phyloP scores from a whole-genome alignment of 805 yeast genomes.

The Wickerhamiella vanderwaltii region DNA sequence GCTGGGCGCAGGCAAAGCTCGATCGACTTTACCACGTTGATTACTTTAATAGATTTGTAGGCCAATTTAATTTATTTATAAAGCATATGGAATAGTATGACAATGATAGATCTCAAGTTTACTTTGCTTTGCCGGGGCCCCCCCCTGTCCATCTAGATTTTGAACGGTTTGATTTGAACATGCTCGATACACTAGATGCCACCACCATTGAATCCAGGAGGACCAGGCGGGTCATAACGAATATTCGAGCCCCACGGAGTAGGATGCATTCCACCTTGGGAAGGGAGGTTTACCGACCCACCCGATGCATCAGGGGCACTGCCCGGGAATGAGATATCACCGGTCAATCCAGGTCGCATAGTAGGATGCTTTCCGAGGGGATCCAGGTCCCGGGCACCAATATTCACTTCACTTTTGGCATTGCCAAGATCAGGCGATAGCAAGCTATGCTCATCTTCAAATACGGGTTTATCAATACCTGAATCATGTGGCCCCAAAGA shows the following conservation, averaged over 20 bases:
- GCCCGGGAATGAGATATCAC: conserved; percentile 17
- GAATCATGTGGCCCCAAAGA: conserved; percentile 13
- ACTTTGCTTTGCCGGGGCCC: too few species aligned
- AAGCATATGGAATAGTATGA: too few species aligned
- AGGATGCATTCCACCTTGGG: conserved; percentile 27
- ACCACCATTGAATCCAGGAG: background rate
- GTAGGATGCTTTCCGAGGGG: conserved; percentile 32
- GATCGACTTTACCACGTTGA: too few species aligned
- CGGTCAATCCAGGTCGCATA: conserved; percentile 20
- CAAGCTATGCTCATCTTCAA: conserved; percentile 34
- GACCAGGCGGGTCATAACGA: conserved; percentile 7
- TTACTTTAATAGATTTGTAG: too few species aligned
- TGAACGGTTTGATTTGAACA: too few species aligned
- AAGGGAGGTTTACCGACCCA: background rate
- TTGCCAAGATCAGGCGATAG: conserved; percentile 12
- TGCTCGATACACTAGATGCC: too few species aligned
- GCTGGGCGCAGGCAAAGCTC: too few species aligned
- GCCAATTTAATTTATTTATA: too few species aligned
- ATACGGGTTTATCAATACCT: conserved; percentile 29
- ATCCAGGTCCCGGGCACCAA: conserved; percentile 30
- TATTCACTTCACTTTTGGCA: conserved; percentile 15
- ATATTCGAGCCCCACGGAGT: conserved; percentile 13
- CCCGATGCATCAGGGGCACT: conserved; percentile 14
- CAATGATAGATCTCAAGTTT: too few species aligned
- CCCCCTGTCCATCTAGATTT: too few species aligned